These are phyloP conservation scores for Delonix regia DNA, from an alignment of 306 rosid species.

Conservation along the genomic window DNA sequence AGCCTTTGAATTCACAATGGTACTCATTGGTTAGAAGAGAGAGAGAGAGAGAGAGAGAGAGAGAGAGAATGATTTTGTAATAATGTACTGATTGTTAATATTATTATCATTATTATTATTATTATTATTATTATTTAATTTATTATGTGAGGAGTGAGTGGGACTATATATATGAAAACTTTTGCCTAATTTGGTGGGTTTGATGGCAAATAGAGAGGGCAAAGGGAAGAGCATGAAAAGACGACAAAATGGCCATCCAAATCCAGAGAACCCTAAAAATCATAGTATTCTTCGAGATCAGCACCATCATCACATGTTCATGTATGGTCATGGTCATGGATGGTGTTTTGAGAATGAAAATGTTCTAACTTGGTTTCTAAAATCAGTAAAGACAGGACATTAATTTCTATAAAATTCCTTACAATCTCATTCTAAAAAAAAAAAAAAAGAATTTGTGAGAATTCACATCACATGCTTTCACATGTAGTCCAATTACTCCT, in stretches of 20 bases:
- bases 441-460: too few species aligned
- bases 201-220: neutral
- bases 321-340: neutral
- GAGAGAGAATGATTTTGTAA: slow-evolving; percentile 50
- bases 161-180: neutral
- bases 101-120: neutral
- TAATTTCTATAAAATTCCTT: too few species aligned
- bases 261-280: slow-evolving; percentile 5
- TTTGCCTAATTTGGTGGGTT: slow-evolving; percentile 34
- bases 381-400: slow-evolving; percentile 4
- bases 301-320: neutral
- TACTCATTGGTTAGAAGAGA: slow-evolving; percentile 32
- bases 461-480: too few species aligned
- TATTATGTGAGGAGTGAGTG: neutral
- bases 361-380: neutral
- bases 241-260: slow-evolving; percentile 40
- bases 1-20: neutral
- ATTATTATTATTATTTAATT: neutral
- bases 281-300: slow-evolving; percentile 21
- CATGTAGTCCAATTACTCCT: too few species aligned
- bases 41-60: slow-evolving; percentile 30
- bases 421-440: too few species aligned
- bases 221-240: slow-evolving; percentile 44
- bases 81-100: slow-evolving; percentile 30
- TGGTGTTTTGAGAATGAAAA: neutral